phyloP scores from a whole-genome alignment of 768 basidiomycete genomes.

The Amyloporia xantha region DNA sequence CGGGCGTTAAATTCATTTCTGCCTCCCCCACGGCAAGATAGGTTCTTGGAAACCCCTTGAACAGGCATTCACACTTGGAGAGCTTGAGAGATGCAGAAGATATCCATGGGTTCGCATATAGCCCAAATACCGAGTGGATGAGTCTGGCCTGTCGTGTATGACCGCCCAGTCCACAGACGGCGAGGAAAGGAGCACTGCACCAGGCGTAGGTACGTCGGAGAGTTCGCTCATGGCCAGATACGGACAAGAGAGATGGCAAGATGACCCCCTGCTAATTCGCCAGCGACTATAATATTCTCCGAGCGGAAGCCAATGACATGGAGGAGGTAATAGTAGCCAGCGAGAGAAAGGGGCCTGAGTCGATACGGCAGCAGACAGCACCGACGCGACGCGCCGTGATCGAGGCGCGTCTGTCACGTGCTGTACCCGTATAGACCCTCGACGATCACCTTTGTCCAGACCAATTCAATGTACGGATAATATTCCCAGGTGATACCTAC shows the following conservation, averaged over 20 bases:
- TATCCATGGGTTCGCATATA: conserved; percentile 7
- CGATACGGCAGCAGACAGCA: no score
- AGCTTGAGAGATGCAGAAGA: conserved; percentile 4
- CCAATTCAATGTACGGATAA: no score
- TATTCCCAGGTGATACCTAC: no score
- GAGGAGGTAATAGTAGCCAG: conserved; percentile 46
- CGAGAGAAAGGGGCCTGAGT: no score
- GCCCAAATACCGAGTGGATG: conserved; percentile 1
- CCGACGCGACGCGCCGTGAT: no score
- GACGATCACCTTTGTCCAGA: no score
- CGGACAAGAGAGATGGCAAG: conserved; percentile 35
- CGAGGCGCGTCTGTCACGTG: no score
- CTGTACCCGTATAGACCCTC: no score
- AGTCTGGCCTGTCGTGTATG: conserved; percentile 6
- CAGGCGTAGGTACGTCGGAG: conserved; percentile 17
- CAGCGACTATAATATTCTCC: conserved; percentile 39
- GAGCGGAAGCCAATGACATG: conserved; percentile 34
- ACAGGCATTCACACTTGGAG: conserved; percentile 1
- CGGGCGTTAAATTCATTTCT: conserved; percentile 24
- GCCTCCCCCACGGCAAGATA: conserved; percentile 23
- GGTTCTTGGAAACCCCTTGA: conserved; percentile 22
- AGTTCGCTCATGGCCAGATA: conserved; percentile 26
- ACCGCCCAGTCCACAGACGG: conserved; percentile 22
- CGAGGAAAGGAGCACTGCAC: conserved; percentile 30
- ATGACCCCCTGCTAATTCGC: conserved; percentile 52